Conservation (phyloP, 1,284 basidiomycete species). For the Pseudozyma hubeiensis region DNA sequence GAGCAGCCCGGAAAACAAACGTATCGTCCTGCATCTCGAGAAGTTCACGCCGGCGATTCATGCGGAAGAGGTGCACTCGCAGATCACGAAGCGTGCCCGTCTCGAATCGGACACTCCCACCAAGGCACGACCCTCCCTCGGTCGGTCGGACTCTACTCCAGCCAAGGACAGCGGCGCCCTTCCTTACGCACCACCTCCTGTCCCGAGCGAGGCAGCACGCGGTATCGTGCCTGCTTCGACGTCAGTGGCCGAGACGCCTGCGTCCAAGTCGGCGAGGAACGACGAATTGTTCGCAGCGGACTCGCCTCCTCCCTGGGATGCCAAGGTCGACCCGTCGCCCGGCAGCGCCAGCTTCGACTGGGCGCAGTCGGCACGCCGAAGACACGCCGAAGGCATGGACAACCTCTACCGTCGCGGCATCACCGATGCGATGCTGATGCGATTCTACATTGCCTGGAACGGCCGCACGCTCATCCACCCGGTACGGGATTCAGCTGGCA, state of each 20-base stretch:
- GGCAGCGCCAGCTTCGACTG: conserved; percentile 22
- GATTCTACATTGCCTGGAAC: conserved; percentile 65
- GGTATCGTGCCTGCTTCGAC: conserved; percentile 16
- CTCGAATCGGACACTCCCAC: conserved; percentile 39
- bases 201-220: conserved; percentile 43
- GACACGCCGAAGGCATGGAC: conserved; percentile 60
- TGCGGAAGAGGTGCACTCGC: conserved; percentile 46
- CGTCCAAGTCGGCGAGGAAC: conserved; percentile 10
- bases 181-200: conserved; percentile 28
- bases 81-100: conserved; percentile 37
- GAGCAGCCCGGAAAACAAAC: conserved; percentile 50
- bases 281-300: conserved; percentile 22
- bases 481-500: conserved; percentile 36
- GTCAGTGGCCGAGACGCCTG: conserved; percentile 17
- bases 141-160: conserved; percentile 33
- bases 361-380: conserved; percentile 40
- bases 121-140: conserved; percentile 32
- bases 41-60: conserved; percentile 64
- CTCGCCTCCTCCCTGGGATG: conserved; percentile 21
- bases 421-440: conserved; percentile 64
- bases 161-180: conserved; percentile 27
- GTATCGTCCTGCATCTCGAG: conserved; percentile 63
- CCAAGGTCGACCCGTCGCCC: conserved; percentile 12
- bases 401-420: conserved; percentile 65
- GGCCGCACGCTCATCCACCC: conserved; percentile 63